Conservation (phyloP, 192 early-diverging fungal genomes). For the Backusella liffmaniae region DNA sequence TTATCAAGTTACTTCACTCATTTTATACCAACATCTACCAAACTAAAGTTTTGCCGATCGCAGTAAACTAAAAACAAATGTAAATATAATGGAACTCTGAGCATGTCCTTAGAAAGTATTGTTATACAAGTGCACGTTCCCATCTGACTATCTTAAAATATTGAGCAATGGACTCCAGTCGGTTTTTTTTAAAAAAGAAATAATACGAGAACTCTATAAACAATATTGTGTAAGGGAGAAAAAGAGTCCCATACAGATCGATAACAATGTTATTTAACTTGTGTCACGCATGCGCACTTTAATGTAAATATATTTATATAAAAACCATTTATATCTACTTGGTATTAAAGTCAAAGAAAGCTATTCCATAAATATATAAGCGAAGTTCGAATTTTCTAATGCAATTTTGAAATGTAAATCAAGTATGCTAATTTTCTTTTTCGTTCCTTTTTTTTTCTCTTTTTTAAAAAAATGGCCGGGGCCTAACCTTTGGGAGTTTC, state of each 20-base stretch:
- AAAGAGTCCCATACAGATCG: not conserved
- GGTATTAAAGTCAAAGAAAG: not conserved
- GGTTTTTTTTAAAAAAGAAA: not conserved
- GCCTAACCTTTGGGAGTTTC: slow-evolving; percentile 1
- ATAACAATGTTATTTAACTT: not conserved
- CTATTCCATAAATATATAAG: not conserved
- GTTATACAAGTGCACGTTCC: not conserved
- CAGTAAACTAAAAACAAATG: not conserved
- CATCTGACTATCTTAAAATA: not conserved
- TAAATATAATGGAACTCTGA: not conserved
- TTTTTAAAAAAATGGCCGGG: not conserved
- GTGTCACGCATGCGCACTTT: not conserved
- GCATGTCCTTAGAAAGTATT: not conserved
- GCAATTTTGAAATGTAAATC: not conserved
- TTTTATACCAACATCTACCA: not conserved
- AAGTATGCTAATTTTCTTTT: not conserved
- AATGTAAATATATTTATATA: not conserved
- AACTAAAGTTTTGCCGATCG: not conserved
- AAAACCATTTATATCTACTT: not conserved
- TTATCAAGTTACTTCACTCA: not conserved
- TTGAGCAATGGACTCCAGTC: not conserved
- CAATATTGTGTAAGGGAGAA: not conserved
- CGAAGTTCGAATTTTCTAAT: not conserved
- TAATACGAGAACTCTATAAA: not conserved
- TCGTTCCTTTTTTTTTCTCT: not conserved